Conservation (phyloP, 768 basidiomycete genomes). For the Tylopilus subfusipes region DNA sequence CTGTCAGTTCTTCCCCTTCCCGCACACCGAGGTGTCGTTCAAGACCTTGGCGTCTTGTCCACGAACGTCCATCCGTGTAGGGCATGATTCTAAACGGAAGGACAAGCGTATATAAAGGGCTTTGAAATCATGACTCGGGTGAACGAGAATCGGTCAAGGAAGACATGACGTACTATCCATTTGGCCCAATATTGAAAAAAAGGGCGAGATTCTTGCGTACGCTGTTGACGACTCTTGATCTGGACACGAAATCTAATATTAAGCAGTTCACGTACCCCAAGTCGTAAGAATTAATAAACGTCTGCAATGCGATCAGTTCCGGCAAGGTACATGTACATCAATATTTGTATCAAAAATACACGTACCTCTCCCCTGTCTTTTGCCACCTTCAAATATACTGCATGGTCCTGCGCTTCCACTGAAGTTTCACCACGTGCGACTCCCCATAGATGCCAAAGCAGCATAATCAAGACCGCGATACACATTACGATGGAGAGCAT, state of each 20-base stretch:
- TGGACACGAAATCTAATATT: neutral
- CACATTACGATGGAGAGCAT: conserved; percentile 74
- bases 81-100: conserved; percentile 78
- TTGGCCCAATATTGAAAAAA: conserved; percentile 83
- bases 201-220: conserved; percentile 65
- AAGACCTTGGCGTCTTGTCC: conserved; percentile 70
- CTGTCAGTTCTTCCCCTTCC: conserved; percentile 85
- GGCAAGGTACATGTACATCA: neutral
- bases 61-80: conserved; percentile 78
- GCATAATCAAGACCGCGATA: conserved; percentile 70
- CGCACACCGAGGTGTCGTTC: conserved; percentile 58
- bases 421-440: conserved; percentile 76
- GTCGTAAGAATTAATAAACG: conserved; percentile 89
- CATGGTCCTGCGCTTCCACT: conserved; percentile 88
- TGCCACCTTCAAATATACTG: conserved; percentile 69
- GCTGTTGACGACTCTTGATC: conserved; percentile 16
- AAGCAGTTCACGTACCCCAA: conserved; percentile 53
- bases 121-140: conserved; percentile 27
- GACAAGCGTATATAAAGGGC: conserved; percentile 75
- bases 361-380: conserved; percentile 65
- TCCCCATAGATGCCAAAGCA: conserved; percentile 68
- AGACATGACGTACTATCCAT: conserved; percentile 70
- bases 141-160: neutral
- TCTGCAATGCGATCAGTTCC: conserved; percentile 35
- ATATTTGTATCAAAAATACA: conserved; percentile 1